Base-by-base conservation (phyloP, 352 stramenopile species). In the Pythium rishiriense region DNA sequence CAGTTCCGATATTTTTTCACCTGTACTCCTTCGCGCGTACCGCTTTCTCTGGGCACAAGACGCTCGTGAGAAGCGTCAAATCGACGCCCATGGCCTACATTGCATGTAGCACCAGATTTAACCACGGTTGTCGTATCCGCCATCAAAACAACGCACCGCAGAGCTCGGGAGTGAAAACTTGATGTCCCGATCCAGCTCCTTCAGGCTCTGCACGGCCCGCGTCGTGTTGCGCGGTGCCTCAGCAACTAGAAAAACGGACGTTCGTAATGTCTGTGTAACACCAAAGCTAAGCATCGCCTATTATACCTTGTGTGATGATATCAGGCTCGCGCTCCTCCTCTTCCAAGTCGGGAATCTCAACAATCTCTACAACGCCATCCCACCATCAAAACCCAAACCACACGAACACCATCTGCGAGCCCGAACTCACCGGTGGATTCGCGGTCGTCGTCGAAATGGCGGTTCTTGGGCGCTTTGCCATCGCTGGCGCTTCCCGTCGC, bases 291-390 rank as follows among this genome's bases (percentile, higher is more conserved):
- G n/a, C n/a, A n/a, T n/a, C n/a, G n/a, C n/a, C n/a, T n/a, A n/a
- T 58, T 37, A 35, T 66, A 73, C 78, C 62, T 62, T 87, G 78
- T 14, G 73, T 87, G 21, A 83, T 93, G 57, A 93, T 86, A 51
- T 91, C 84, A 0, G 72, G 77, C 55, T 91, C 82, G 19, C 84
- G 84, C 48, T 93, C 84, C 68, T 93, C 84, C 63, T 93, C 84
- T 37, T 93, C 82, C 8, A 93, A 62, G 62, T 93, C 84, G 0
- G 84, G 84, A 43, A 93, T 91, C 69, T 93, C 84, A 28, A 89
- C 72, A 37, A 93, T 87, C 25, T 91, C 84, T 93, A 46, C 33
- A 4, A 50, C 21, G 12, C 43, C 39, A 17, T 17, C 14, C 33
- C n/a, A 11, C 8, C 46, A 26, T 21, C 15, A 8, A 14, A 0